A percentile compares a stretch with the other conserved stretches of the same genome.
Evolutionary conservation across 495 filamentous ascomycete species (phyloP).

Genomic region (Penicillium paradoxum): DNA sequence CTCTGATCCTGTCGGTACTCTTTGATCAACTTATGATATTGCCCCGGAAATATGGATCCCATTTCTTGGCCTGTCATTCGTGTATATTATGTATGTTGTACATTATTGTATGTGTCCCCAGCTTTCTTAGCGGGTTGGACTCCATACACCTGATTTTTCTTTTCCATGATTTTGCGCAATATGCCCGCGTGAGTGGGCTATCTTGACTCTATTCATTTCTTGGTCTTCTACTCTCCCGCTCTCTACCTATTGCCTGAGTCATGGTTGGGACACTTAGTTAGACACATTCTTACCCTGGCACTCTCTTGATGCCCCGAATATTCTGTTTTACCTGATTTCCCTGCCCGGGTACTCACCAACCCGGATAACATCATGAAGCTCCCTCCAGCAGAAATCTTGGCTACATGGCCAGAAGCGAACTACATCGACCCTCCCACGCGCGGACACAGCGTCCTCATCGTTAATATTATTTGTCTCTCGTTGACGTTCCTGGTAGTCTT

Average conservation of each 20-base stretch:
- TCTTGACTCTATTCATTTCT: background rate
- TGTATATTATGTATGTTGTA: background rate
- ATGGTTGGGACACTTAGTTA: background rate
- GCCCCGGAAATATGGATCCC: background rate
- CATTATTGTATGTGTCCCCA: background rate
- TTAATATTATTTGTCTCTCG: slow-evolving; percentile 35
- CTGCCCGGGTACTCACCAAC: background rate
- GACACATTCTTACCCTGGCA: background rate
- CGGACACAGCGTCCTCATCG: slow-evolving; percentile 39
- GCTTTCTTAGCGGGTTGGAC: background rate
- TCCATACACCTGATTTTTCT: background rate
- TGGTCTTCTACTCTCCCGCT: background rate
- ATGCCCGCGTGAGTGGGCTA: background rate
- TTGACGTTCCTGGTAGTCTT: slow-evolving; percentile 38
- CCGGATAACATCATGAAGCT: slow-evolving; percentile 27
- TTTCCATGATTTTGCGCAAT: background rate
- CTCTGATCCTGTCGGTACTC: background rate
- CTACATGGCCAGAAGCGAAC: slow-evolving; percentile 52
- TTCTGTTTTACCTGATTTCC: background rate
- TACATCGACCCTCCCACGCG: slow-evolving; percentile 49
- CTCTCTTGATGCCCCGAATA: background rate
- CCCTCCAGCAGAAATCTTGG: slow-evolving; percentile 41
- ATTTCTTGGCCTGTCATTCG: background rate
- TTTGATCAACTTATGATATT: background rate
- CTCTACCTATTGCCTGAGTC: background rate